These are phyloP conservation scores for Alternaria arbusti DNA, from an alignment of 2,329 filamentous ascomycete genomes.

Conservation along the genomic window DNA sequence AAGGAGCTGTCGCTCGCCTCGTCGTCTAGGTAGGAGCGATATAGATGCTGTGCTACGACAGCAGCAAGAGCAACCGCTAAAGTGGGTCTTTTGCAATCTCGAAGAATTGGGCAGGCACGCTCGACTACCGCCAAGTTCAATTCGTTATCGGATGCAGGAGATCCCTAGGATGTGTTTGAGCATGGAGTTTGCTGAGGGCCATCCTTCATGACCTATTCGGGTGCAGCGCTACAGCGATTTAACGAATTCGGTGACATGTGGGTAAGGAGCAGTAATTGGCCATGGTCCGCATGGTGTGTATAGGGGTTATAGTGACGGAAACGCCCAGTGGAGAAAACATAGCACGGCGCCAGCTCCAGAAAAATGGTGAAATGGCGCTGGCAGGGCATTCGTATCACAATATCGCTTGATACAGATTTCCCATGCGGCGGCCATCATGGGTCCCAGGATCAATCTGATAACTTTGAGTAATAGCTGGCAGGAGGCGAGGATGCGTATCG, in stretches of 20 bases:
- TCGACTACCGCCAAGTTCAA: background rate
- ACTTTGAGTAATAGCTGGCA: background rate
- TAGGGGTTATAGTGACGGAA: background rate
- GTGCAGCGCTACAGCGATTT: background rate
- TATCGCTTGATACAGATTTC: background rate
- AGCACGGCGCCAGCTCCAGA: background rate
- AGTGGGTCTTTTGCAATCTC: background rate
- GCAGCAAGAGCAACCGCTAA: background rate
- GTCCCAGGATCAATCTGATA: background rate
- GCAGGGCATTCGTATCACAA: background rate
- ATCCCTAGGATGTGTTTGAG: background rate
- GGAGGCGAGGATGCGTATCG: background rate
- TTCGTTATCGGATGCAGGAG: background rate
- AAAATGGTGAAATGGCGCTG: background rate
- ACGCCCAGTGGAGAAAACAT: background rate
- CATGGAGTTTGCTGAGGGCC: background rate
- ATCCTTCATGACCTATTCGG: background rate
- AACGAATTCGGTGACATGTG: background rate
- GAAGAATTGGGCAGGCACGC: background rate
- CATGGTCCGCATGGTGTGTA: background rate
- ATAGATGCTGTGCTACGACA: background rate
- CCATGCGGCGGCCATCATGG: background rate
- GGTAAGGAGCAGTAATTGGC: background rate
- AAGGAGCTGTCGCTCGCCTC: background rate
- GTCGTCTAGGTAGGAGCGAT: background rate